A percentile compares a stretch with the other conserved stretches of the same genome.
Conservation (phyloP, 2,329 filamentous ascomycete genomes). For the Trichoderma polysporum region DNA sequence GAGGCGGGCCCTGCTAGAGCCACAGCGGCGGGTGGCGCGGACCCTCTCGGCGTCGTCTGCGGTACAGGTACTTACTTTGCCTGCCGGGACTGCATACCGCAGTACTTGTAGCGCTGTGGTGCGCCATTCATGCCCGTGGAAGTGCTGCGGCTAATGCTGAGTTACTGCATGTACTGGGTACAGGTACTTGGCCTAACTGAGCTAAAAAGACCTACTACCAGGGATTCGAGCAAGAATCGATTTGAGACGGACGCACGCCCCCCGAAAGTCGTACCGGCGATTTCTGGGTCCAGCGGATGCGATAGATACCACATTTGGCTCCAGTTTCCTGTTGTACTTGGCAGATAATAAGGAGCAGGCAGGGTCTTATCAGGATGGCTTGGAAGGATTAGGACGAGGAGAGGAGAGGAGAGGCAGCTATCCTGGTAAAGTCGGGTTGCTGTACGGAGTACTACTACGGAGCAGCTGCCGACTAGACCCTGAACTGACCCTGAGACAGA, state of each 20-base stretch:
- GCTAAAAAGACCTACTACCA: not conserved
- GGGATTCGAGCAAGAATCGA: not conserved
- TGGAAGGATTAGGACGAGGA: not conserved
- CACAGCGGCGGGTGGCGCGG: conserved; percentile 21
- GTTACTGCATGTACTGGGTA: not conserved
- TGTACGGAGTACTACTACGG: not conserved
- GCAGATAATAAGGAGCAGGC: not conserved
- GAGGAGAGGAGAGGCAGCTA: not conserved
- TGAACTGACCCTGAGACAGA: not conserved
- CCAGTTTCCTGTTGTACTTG: not conserved
- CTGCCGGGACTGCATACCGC: not conserved
- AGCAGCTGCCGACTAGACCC: not conserved
- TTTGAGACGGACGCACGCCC: conserved; percentile 10
- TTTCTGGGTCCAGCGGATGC: conserved; percentile 5
- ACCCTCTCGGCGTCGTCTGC: conserved; percentile 9
- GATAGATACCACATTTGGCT: conserved; percentile 5
- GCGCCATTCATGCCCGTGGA: not conserved
- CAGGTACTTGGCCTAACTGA: not conserved
- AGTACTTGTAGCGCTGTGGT: not conserved
- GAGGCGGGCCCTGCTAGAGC: conserved; percentile 21
- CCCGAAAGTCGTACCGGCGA: not conserved
- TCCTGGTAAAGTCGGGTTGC: not conserved
- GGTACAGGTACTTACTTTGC: not conserved
- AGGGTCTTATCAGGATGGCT: not conserved
- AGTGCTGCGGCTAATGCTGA: not conserved